phyloP scores from a whole-genome alignment of 2,329 filamentous ascomycete genomes.

The Fusarium sp. region DNA sequence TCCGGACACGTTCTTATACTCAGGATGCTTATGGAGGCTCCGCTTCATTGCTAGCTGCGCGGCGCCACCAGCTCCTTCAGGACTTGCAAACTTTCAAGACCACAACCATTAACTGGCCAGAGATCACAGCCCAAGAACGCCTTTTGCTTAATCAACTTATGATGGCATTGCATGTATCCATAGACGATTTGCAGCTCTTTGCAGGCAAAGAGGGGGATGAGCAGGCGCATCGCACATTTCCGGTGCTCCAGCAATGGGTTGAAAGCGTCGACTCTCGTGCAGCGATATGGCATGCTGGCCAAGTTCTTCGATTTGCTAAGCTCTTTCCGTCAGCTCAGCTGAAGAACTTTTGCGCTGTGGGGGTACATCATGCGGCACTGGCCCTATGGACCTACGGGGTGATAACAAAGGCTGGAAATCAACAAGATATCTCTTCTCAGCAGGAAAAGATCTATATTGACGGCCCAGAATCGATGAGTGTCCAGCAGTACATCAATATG shows the following conservation, averaged over 20 bases:
- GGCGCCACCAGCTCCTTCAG: constrained; percentile 73
- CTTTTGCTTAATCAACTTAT: constrained; percentile 68
- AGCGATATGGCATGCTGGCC: constrained; percentile 76
- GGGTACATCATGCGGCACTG: constrained; percentile 76
- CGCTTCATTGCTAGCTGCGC: constrained; percentile 64
- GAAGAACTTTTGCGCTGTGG: constrained; percentile 76
- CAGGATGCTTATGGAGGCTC: constrained; percentile 56
- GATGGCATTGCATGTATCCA: constrained; percentile 73
- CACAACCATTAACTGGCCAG: constrained; percentile 58
- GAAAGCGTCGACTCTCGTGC: constrained; percentile 67
- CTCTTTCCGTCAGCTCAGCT: constrained; percentile 66
- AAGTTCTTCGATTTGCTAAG: constrained; percentile 72
- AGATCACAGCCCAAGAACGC: constrained; percentile 61
- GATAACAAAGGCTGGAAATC: constrained; percentile 59
- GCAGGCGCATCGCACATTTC: constrained; percentile 71
- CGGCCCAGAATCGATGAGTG: constrained; percentile 63
- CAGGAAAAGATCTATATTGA: constrained; percentile 67
- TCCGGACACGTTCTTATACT: constrained; percentile 62
- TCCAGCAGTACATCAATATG: constrained; percentile 69
- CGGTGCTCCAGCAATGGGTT: constrained; percentile 70
- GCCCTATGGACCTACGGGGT: constrained; percentile 79
- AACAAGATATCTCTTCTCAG: constrained; percentile 52
- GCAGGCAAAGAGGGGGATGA: constrained; percentile 76
- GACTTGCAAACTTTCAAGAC: constrained; percentile 64
- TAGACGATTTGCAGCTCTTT: constrained; percentile 76